Percentiles rank a stretch among this genome's conserved stretches.
Evolutionary conservation across 2,329 filamentous ascomycete genomes (phyloP).

Genomic region (Capronia epimyces): DNA sequence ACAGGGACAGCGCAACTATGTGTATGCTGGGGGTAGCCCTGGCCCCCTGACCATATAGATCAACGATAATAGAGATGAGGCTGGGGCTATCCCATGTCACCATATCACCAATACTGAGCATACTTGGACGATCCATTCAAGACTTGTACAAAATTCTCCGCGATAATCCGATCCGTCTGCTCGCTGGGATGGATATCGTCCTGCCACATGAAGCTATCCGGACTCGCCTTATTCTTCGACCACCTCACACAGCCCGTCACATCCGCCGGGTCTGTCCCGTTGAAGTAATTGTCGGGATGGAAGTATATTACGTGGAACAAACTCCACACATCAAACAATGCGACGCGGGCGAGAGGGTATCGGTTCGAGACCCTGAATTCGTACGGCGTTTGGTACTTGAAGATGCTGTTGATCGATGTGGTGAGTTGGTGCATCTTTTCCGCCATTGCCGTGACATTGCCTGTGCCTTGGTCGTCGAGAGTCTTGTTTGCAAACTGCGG

Average conservation of each 20-base stretch:
- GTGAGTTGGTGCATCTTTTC: constrained; percentile 49
- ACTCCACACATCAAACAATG: constrained; percentile 62
- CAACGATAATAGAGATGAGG: too few species aligned
- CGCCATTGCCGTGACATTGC: constrained; percentile 48
- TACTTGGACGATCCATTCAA: constrained; percentile 43
- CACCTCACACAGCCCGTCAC: constrained; percentile 36
- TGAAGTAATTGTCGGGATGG: constrained; percentile 57
- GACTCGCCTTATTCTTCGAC: constrained; percentile 17
- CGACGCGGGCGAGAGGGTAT: constrained; percentile 55
- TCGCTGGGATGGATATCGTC: constrained; percentile 66
- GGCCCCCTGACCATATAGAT: too few species aligned
- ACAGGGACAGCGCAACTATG: too few species aligned
- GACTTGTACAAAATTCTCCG: constrained; percentile 52
- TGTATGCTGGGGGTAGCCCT: too few species aligned
- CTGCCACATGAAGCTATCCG: constrained; percentile 25
- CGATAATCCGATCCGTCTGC: constrained; percentile 55
- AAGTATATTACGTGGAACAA: constrained; percentile 48
- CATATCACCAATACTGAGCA: constrained; percentile 22
- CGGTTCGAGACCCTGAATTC: constrained; percentile 40
- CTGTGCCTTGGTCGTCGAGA: constrained; percentile 39
- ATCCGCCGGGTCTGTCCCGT: constrained; percentile 51
- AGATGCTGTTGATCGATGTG: constrained; percentile 47
- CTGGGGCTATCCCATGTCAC: too few species aligned
- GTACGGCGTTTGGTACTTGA: constrained; percentile 48
- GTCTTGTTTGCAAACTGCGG: constrained; percentile 58